phyloP scores from a whole-genome alignment of 768 basidiomycete species.

The Rhizopogon vinicolor region DNA sequence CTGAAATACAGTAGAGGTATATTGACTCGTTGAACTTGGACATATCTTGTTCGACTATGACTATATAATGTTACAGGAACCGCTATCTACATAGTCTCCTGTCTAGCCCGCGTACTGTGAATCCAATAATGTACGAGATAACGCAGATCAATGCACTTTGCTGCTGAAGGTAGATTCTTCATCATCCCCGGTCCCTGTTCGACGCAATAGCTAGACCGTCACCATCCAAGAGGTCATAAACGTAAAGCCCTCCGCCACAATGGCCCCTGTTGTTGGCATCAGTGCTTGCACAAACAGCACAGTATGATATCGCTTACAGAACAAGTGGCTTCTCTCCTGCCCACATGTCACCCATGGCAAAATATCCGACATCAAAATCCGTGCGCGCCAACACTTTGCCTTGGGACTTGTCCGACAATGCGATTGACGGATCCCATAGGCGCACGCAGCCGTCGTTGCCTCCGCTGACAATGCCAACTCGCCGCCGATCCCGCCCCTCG shows the following conservation, averaged over 20 bases:
- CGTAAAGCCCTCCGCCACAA: constrained; percentile 42
- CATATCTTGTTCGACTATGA: too few relatives aligned
- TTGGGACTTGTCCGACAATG: constrained; percentile 33
- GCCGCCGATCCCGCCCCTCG: constrained; percentile 28
- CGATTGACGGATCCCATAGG: constrained; percentile 56
- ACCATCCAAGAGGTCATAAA: constrained; percentile 32
- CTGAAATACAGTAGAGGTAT: too few relatives aligned
- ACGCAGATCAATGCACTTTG: not conserved
- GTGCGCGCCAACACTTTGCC: constrained; percentile 48
- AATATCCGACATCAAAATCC: constrained; percentile 52
- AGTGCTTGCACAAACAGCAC: not conserved
- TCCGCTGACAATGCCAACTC: constrained; percentile 53
- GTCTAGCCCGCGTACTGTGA: too few relatives aligned
- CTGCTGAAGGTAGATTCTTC: not conserved
- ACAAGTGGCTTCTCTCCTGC: constrained; percentile 52
- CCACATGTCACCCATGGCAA: constrained; percentile 53
- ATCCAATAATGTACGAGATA: not conserved
- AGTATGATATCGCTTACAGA: constrained; percentile 40
- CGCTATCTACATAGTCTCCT: too few relatives aligned
- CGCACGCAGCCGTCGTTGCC: constrained; percentile 71
- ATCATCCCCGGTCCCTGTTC: not conserved
- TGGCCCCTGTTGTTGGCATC: constrained; percentile 36
- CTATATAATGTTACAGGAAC: too few relatives aligned
- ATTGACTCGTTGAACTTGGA: too few relatives aligned
- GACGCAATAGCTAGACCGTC: constrained; percentile 16